These are phyloP conservation scores for Prunus dulcis DNA, from an alignment of 306 rosid genomes.

Conservation along the genomic window DNA sequence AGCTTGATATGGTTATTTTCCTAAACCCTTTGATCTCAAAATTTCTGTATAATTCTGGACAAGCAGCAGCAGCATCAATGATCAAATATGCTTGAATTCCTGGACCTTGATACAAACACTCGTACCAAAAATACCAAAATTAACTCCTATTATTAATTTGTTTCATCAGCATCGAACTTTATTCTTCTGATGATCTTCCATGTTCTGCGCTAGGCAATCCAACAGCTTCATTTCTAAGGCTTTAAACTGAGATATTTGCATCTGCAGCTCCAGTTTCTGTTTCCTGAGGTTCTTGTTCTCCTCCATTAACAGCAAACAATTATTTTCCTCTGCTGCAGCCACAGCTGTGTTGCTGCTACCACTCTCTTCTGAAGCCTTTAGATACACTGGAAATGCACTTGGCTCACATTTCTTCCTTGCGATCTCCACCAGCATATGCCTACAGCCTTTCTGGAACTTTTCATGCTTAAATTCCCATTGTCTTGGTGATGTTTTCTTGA, in stretches of 20 bases:
- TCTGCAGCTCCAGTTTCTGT: slow-evolving; percentile 57
- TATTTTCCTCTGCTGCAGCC: slow-evolving; percentile 27
- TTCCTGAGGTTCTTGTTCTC: slow-evolving; percentile 68
- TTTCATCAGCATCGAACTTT: neutral
- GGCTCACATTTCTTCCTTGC: slow-evolving; percentile 78
- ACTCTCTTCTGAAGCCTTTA: slow-evolving; percentile 55
- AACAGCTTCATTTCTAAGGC: slow-evolving; percentile 54
- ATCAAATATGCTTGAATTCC: no score
- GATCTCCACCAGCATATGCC: slow-evolving; percentile 52
- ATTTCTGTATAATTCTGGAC: no score
- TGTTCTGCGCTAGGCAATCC: slow-evolving; percentile 46
- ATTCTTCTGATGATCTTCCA: slow-evolving; percentile 23
- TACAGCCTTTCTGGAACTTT: slow-evolving; percentile 63
- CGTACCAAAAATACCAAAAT: no score
- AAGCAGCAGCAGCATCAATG: no score
- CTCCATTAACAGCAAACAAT: slow-evolving; percentile 40
- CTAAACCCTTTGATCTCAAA: no score
- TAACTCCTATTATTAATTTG: no score
- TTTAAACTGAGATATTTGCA: slow-evolving; percentile 67
- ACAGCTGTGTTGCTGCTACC: slow-evolving; percentile 15
- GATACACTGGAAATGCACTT: slow-evolving; percentile 69
- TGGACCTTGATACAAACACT: no score
- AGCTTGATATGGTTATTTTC: no score
- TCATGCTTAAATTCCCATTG: slow-evolving; percentile 92
- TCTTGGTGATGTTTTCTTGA: slow-evolving; percentile 71